A percentile compares a stretch with the other conserved stretches of the same genome.
phyloP scores from a whole-genome alignment of 352 stramenopile species.

The Globisporangium uncinulatum region DNA sequence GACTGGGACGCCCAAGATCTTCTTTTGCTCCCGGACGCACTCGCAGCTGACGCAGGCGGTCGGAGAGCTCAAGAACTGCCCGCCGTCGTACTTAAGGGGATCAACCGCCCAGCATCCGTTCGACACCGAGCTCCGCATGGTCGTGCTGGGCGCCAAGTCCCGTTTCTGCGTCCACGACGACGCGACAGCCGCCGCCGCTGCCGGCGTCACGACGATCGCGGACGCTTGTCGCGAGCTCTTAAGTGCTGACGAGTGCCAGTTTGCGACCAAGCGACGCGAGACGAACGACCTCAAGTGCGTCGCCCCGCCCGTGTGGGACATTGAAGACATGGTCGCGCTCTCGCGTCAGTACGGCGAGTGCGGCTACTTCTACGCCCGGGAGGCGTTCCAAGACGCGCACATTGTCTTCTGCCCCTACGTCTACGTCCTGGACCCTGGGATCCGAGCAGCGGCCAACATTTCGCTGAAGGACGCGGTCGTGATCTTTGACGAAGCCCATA shows the following conservation, averaged over 20 bases:
- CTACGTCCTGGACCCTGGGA: slow-evolving; percentile 76
- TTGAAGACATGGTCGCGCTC: slow-evolving; percentile 73
- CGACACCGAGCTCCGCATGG: slow-evolving; percentile 52
- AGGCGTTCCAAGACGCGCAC: slow-evolving; percentile 45
- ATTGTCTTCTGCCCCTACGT: slow-evolving; percentile 88
- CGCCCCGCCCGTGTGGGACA: slow-evolving; percentile 77
- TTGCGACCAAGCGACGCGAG: slow-evolving; percentile 45
- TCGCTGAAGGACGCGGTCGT: slow-evolving; percentile 71
- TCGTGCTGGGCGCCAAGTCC: slow-evolving; percentile 71
- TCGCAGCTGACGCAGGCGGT: slow-evolving; percentile 83
- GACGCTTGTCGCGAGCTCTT: slow-evolving; percentile 67
- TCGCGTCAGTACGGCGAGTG: slow-evolving; percentile 75
- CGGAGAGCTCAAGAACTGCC: slow-evolving; percentile 75
- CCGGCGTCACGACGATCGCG: slow-evolving; percentile 28
- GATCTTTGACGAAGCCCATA: slow-evolving; percentile 84
- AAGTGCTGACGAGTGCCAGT: slow-evolving; percentile 49
- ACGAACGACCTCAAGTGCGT: slow-evolving; percentile 41
- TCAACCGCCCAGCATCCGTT: slow-evolving; percentile 31
- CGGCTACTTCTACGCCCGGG: slow-evolving; percentile 66
- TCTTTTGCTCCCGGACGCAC: slow-evolving; percentile 86
- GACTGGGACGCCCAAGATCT: slow-evolving; percentile 50
- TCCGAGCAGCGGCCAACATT: slow-evolving; percentile 64
- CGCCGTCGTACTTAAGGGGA: slow-evolving; percentile 45
- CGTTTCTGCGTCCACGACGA: slow-evolving; percentile 78
- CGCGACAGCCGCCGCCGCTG: slow-evolving; percentile 43